These are phyloP conservation scores for Gonapodya prolifera DNA, from an alignment of 192 early-diverging fungal species.

Conservation along the genomic window DNA sequence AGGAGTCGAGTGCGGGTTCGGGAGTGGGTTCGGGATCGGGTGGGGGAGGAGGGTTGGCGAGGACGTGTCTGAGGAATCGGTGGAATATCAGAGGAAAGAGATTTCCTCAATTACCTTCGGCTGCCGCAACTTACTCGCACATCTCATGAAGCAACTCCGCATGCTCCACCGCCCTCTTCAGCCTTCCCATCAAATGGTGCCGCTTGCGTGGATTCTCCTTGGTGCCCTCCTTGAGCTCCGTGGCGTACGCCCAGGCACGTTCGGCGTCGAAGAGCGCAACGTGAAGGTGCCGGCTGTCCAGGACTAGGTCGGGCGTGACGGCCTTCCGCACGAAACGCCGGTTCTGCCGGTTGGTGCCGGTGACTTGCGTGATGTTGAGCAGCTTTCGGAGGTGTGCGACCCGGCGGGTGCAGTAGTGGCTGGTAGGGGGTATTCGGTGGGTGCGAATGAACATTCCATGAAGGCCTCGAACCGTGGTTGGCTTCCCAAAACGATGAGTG, in stretches of 20 bases:
- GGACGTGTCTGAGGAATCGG: background rate
- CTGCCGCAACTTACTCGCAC: slow-evolving; percentile 18
- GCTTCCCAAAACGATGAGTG: too few species aligned
- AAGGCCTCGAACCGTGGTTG: too few species aligned
- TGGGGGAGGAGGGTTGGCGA: background rate
- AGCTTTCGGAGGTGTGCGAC: slow-evolving; percentile 42
- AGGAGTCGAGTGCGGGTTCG: background rate
- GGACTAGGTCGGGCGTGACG: background rate
- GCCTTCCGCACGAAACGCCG: background rate
- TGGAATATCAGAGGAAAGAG: too few species aligned
- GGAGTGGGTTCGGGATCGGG: background rate
- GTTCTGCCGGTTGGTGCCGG: background rate
- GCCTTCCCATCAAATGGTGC: slow-evolving; percentile 43
- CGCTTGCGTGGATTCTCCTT: slow-evolving; percentile 49
- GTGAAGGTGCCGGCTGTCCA: slow-evolving; percentile 38
- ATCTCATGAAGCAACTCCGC: slow-evolving; percentile 30
- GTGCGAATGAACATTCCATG: too few species aligned
- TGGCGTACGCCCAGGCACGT: slow-evolving; percentile 61
- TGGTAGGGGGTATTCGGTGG: too few species aligned
- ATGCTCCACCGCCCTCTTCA: slow-evolving; percentile 46
- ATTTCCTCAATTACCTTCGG: too few species aligned
- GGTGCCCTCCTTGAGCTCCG: slow-evolving; percentile 56
- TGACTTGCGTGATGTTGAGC: slow-evolving; percentile 34
- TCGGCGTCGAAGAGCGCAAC: slow-evolving; percentile 58
- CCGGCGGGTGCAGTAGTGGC: slow-evolving; percentile 53